Evolutionary conservation across 2,329 filamentous ascomycete species (phyloP).

Genomic region (Fusarium gaditjirri): DNA sequence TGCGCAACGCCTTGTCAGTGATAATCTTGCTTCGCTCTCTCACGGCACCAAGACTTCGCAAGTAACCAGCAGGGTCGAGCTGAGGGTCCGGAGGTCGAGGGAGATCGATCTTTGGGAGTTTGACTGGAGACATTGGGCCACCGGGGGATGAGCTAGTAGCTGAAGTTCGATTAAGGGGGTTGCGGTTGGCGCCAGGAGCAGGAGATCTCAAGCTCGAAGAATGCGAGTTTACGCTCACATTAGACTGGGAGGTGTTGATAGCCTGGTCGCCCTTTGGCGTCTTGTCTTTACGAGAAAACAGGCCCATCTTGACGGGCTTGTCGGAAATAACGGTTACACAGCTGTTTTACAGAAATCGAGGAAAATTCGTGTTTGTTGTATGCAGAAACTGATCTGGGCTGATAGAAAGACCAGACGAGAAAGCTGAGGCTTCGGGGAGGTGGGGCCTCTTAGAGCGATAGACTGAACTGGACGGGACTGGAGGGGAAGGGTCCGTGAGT

Average conservation of each 20-base stretch:
- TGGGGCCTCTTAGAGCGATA: constrained; percentile 31
- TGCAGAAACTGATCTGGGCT: constrained; percentile 29
- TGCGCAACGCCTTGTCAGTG: constrained; percentile 78
- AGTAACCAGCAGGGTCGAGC: constrained; percentile 88
- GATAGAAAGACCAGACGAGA: constrained; percentile 38
- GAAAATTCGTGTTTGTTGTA: constrained; percentile 6
- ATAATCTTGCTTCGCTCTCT: constrained; percentile 81
- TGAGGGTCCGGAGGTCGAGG: constrained; percentile 88
- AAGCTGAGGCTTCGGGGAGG: constrained; percentile 34
- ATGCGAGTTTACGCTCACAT: constrained; percentile 63
- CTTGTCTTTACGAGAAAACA: constrained; percentile 67
- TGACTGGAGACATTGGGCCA: constrained; percentile 62
- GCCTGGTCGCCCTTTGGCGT: constrained; percentile 55
- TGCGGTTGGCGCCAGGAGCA: constrained; percentile 34
- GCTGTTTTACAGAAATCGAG: constrained; percentile 16
- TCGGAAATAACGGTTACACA: constrained; percentile 7
- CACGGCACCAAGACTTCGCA: constrained; percentile 89
- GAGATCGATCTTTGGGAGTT: constrained; percentile 80
- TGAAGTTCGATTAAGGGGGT: constrained; percentile 61
- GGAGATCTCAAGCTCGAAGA: constrained; percentile 54
- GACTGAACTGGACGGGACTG: constrained; percentile 27
- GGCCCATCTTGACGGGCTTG: constrained; percentile 57
- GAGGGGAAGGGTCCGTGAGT: constrained; percentile 39
- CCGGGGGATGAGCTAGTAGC: constrained; percentile 59
- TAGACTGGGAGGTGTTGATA: constrained; percentile 59